Evolutionary conservation across 1,139 yeast species (phyloP).

Genomic region (Nadsonia starkeyi-henricii): DNA sequence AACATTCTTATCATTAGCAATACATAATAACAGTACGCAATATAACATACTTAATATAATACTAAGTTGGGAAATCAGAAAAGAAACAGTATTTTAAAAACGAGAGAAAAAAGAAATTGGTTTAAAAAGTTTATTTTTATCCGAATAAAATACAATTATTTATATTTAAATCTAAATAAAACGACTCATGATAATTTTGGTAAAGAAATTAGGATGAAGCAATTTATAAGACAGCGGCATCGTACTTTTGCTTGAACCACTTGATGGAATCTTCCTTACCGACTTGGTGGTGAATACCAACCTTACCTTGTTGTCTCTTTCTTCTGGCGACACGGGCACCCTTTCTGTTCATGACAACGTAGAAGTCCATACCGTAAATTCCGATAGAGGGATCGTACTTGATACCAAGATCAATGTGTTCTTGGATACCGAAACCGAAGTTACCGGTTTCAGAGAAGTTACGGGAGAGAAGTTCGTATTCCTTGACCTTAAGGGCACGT

Average conservation of each 20-base stretch:
- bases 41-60: too few relatives aligned
- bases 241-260: conserved; percentile 99
- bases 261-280: conserved; percentile 85
- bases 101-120: too few relatives aligned
- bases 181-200: too few relatives aligned
- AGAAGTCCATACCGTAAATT: conserved; percentile 99
- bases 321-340: conserved; percentile 99
- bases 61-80: too few relatives aligned
- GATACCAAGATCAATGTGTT: conserved; percentile 99
- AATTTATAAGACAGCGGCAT: conserved; percentile 65
- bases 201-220: background rate
- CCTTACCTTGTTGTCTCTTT: conserved; percentile 83
- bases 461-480: conserved; percentile 85
- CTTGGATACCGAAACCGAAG: conserved; percentile 99
- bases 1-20: too few relatives aligned
- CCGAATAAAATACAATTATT: too few relatives aligned
- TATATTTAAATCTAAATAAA: too few relatives aligned
- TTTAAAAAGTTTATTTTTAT: too few relatives aligned
- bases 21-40: too few relatives aligned
- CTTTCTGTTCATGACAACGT: conserved; percentile 98
- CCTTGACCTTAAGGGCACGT: conserved; percentile 99
- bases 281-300: conserved; percentile 91
- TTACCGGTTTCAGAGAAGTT: conserved; percentile 99
- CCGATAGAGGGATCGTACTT: conserved; percentile 99
- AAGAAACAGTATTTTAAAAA: too few relatives aligned